Percentiles rank a stretch among this genome's conserved stretches.
phyloP scores from a whole-genome alignment of 129 eudicot genomes.

The Saposhnikovia divaricata region DNA sequence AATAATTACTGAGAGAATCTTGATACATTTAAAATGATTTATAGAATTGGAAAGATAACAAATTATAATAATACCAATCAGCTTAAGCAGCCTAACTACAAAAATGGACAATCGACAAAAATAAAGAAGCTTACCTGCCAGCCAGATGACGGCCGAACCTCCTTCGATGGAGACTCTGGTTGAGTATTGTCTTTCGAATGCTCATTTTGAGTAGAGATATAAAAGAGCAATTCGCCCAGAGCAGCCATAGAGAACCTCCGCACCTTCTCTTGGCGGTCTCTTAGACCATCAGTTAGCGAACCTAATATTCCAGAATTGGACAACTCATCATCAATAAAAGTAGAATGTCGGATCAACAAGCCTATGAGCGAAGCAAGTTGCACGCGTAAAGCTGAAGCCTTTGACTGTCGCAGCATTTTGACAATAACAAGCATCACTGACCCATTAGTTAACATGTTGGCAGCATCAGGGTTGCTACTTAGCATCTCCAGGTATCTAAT shows the following conservation, averaged over 20 bases:
- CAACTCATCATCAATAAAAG: slow-evolving; percentile 67
- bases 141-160: slow-evolving; percentile 56
- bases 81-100: slow-evolving; percentile 3
- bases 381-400: slow-evolving; percentile 73
- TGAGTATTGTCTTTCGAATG: slow-evolving; percentile 42
- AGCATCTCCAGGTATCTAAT: slow-evolving; percentile 80
- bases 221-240: slow-evolving; percentile 87
- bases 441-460: slow-evolving; percentile 90
- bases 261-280: slow-evolving; percentile 92
- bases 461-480: slow-evolving; percentile 82
- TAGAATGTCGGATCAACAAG: slow-evolving; percentile 82
- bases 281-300: slow-evolving; percentile 73
- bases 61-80: background rate
- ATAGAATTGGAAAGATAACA: background rate
- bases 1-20: no score
- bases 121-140: slow-evolving; percentile 73
- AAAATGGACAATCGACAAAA: slow-evolving; percentile 7
- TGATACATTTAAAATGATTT: background rate
- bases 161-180: slow-evolving; percentile 75
- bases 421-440: slow-evolving; percentile 75
- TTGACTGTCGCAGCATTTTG: slow-evolving; percentile 83
- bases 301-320: slow-evolving; percentile 81
- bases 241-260: slow-evolving; percentile 98
- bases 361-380: slow-evolving; percentile 86
- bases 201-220: slow-evolving; percentile 84